Conservation (phyloP, 106 monocot species). For the Xerophyta viscosa region DNA sequence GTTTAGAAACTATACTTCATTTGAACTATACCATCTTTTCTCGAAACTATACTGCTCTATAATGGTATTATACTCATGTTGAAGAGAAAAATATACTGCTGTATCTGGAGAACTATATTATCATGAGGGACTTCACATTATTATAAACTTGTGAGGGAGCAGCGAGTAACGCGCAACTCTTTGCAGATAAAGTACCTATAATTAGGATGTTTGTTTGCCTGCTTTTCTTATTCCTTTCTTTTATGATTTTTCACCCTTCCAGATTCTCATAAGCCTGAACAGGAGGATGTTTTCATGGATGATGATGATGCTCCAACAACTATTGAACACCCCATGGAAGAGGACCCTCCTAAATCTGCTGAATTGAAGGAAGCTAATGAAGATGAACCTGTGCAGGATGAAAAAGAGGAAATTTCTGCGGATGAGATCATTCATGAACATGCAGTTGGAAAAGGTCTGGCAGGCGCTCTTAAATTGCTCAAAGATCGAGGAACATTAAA, state of each 20-base stretch:
- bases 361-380: constrained; percentile 38
- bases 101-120: too few species aligned
- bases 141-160: too few species aligned
- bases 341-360: constrained; percentile 22
- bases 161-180: too few species aligned
- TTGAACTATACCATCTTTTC: too few species aligned
- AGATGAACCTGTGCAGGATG: constrained; percentile 26
- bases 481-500: constrained; percentile 83
- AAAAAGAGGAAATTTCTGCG: constrained; percentile 37
- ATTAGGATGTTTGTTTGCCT: neutral
- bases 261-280: constrained; percentile 58
- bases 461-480: constrained; percentile 82
- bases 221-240: neutral
- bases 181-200: neutral
- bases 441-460: constrained; percentile 82
- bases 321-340: constrained; percentile 21
- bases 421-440: constrained; percentile 88
- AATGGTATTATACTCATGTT: too few species aligned
- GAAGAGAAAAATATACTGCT: too few species aligned
- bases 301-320: constrained; percentile 39
- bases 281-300: constrained; percentile 87
- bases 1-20: too few species aligned
- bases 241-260: constrained; percentile 4
- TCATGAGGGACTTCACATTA: too few species aligned
- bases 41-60: too few species aligned